phyloP scores from a whole-genome alignment of 2,329 filamentous ascomycete species.

The Hortaea sp. region DNA sequence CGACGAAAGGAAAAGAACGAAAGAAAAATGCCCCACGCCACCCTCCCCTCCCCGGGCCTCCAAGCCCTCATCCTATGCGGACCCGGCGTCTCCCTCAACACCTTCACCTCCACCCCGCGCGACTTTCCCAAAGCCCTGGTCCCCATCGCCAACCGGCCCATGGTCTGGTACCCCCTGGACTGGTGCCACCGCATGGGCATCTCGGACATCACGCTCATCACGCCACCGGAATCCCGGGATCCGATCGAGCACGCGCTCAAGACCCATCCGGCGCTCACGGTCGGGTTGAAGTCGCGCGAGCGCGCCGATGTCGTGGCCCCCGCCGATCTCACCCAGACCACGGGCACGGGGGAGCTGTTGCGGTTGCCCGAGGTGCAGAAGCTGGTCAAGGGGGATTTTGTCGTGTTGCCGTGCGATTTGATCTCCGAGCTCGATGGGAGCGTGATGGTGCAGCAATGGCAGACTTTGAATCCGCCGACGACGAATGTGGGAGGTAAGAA shows the following conservation, averaged over 20 bases:
- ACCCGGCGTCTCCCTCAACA: conserved; percentile 70
- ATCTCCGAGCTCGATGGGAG: conserved; percentile 83
- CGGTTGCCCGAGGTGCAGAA: conserved; percentile 70
- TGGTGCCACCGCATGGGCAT: conserved; percentile 76
- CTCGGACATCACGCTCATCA: conserved; percentile 51
- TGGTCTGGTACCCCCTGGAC: conserved; percentile 84
- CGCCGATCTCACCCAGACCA: conserved; percentile 65
- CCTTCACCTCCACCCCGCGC: conserved; percentile 70
- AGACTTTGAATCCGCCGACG: conserved; percentile 50
- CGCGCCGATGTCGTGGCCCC: conserved; percentile 70
- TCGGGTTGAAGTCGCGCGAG: conserved; percentile 45
- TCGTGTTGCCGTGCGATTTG: conserved; percentile 85
- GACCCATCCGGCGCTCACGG: conserved; percentile 68
- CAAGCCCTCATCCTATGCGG: conserved; percentile 78
- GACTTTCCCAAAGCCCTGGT: conserved; percentile 74
- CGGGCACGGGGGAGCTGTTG: conserved; percentile 80
- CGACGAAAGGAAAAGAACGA: neutral
- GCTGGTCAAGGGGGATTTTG: conserved; percentile 74
- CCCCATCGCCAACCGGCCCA: conserved; percentile 73
- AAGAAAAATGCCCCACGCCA: conserved; percentile 60
- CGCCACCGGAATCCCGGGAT: conserved; percentile 46
- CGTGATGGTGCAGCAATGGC: conserved; percentile 79
- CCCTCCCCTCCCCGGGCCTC: conserved; percentile 64
- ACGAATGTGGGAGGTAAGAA: neutral
- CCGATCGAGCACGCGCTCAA: conserved; percentile 62